Base-by-base conservation (phyloP, 805 yeast species). In the Metschnikowia drakensbergensis region DNA sequence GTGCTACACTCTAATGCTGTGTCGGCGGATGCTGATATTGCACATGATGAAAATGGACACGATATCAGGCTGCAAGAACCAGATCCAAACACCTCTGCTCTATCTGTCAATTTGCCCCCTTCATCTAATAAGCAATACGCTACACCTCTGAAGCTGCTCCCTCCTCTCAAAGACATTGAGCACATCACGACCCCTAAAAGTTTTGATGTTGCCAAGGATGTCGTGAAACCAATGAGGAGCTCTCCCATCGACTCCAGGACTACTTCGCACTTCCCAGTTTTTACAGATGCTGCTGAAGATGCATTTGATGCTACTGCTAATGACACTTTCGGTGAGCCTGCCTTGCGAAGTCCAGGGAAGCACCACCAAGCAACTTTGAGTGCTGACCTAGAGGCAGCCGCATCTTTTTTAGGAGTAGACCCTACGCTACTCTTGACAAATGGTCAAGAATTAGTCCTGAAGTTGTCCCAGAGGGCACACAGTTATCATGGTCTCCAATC, bases 81-180 rank as follows among this genome's bases (percentile, higher is more conserved):
- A n/a, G 57, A 53, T 33, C 55, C 57, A 8, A 54, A 54, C 34
- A 46, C 52, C n/a, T 49, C 52, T 5, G 48, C 53, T 3, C 37
- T 43, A n/a, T 45, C 48, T 33, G 41, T 48, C 8, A 42, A 48
- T 36, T 26, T 51, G 7, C 48, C 39, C 4, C 50, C 37, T n/a
- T 37, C 52, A 2, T 44, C 56, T 3, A 46, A 38, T 26, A 54
- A 45, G 25, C 51, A 45, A n/a, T 53, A 67, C 48, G 64, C 73
- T 25, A 72, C 77, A 22, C 76, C 77, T 0, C 67, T 66, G 62
- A 72, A 71, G 51, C 58, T 64, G 27, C 61, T 72, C 29, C 76
- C 76, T 1, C 68, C 76, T 5, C 58, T 72, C 27, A 72, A 72
- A 53, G 76, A 72, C 46, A 72, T 72, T 17, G 77, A 72, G 37